Evolutionary conservation across 129 eudicot genomes (phyloP).

Genomic region (Centella asiatica): DNA sequence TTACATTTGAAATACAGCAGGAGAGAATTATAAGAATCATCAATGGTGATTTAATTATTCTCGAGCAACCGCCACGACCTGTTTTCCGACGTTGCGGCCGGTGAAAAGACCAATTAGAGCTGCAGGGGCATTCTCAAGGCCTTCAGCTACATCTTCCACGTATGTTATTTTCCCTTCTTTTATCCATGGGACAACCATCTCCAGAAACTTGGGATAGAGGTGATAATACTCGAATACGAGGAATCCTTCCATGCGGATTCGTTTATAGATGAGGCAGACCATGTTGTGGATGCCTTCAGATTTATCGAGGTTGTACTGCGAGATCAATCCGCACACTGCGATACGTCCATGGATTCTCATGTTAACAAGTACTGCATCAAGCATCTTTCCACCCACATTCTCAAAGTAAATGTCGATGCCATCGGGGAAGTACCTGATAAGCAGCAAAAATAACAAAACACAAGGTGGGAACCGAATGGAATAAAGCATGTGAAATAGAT

Average conservation of each 20-base stretch:
- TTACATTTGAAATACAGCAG: too few relatives aligned
- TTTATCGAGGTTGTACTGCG: conserved; percentile 17
- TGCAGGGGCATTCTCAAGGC: neutral
- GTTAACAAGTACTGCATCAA: conserved; percentile 21
- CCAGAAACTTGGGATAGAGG: conserved; percentile 3
- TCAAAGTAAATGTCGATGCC: conserved; percentile 33
- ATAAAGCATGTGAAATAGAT: too few relatives aligned
- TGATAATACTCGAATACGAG: neutral
- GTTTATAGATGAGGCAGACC: neutral
- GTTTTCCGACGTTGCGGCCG: conserved; percentile 1
- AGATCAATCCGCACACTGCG: conserved; percentile 26
- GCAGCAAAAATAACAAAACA: neutral
- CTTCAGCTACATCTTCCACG: neutral
- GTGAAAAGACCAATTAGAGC: neutral
- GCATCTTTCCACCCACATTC: conserved; percentile 33
- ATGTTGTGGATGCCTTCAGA: neutral
- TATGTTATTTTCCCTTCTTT: neutral
- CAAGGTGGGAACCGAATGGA: too few relatives aligned
- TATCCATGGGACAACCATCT: neutral
- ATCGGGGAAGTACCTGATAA: conserved; percentile 20
- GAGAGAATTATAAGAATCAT: too few relatives aligned
- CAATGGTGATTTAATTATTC: too few relatives aligned
- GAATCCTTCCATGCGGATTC: neutral
- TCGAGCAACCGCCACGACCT: neutral
- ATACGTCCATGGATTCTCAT: conserved; percentile 27